Conservation (phyloP, 1,284 basidiomycete genomes). For the Tylopilus sp. region DNA sequence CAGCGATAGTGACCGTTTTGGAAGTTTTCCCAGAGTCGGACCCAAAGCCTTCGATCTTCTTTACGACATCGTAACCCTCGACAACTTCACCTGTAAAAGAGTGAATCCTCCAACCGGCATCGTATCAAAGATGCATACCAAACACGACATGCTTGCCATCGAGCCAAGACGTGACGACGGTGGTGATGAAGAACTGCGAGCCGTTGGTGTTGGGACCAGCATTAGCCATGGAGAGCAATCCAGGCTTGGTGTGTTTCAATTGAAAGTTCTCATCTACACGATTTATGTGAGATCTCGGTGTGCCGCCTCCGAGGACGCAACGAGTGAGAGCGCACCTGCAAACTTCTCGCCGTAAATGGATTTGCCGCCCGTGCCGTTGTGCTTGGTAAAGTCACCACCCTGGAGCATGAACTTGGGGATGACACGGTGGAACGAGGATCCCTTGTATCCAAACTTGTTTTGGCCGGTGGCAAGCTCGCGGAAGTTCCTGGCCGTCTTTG, state of each 20-base stretch:
- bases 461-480: constrained; percentile 86
- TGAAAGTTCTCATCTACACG: constrained; percentile 83
- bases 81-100: constrained; percentile 52
- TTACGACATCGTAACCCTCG: background rate
- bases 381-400: constrained; percentile 74
- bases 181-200: constrained; percentile 73
- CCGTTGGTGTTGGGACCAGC: constrained; percentile 71
- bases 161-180: constrained; percentile 72
- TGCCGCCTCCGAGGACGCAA: too few relatives aligned
- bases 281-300: background rate
- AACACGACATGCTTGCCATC: constrained; percentile 85
- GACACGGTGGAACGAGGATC: constrained; percentile 81
- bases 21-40: background rate
- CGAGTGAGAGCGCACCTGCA: constrained; percentile 45
- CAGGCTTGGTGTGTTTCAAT: constrained; percentile 80
- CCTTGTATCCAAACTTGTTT: constrained; percentile 68
- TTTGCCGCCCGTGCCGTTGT: constrained; percentile 89
- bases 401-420: constrained; percentile 71
- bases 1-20: background rate
- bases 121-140: constrained; percentile 50
- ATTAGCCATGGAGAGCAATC: constrained; percentile 91
- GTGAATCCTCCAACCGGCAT: background rate
- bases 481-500: constrained; percentile 86
- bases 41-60: background rate
- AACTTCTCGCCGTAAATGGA: constrained; percentile 93